A percentile compares a stretch with the other conserved stretches of the same genome.
phyloP scores from a whole-genome alignment of 805 yeast species.

The Barnettozyma californica region DNA sequence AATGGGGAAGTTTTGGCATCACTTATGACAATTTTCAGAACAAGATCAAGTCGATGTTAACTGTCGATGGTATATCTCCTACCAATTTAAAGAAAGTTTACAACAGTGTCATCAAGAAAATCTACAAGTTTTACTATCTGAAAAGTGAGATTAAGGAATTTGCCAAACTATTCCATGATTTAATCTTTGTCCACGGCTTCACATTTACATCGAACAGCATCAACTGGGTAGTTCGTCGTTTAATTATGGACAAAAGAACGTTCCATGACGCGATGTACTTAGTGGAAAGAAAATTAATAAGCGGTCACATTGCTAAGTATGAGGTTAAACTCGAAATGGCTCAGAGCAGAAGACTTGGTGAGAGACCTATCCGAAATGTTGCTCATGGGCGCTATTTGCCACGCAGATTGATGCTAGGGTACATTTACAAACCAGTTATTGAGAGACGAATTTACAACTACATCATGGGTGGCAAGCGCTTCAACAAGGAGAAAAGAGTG shows the following conservation, averaged over 20 bases:
- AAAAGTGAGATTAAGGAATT: slow-evolving; percentile 8
- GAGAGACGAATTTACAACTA: slow-evolving; percentile 24
- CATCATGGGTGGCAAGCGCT: slow-evolving; percentile 11
- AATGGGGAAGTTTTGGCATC: slow-evolving; percentile 29
- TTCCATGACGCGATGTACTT: slow-evolving; percentile 27
- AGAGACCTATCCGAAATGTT: slow-evolving; percentile 19
- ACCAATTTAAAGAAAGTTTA: slow-evolving; percentile 22
- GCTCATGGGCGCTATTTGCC: slow-evolving; percentile 18
- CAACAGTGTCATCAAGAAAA: slow-evolving; percentile 13
- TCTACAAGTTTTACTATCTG: slow-evolving; percentile 8
- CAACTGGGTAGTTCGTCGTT: slow-evolving; percentile 27
- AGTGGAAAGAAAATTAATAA: slow-evolving; percentile 30
- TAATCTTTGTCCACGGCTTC: slow-evolving; percentile 24
- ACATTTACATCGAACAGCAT: slow-evolving; percentile 28
- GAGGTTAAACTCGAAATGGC: slow-evolving; percentile 7
- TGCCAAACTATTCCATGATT: slow-evolving; percentile 13
- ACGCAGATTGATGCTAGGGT: slow-evolving; percentile 27
- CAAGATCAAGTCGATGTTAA: slow-evolving; percentile 12
- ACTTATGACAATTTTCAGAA: slow-evolving; percentile 20
- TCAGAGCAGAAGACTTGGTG: slow-evolving; percentile 12
- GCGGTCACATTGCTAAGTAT: slow-evolving; percentile 28
- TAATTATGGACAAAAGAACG: slow-evolving; percentile 25
- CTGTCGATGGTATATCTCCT: slow-evolving; percentile 18
- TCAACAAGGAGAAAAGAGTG: slow-evolving; percentile 9
- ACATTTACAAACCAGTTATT: slow-evolving; percentile 19